Percentiles rank a stretch among this genome's conserved stretches.
phyloP scores from a whole-genome alignment of 768 basidiomycete species.

The Lentinula lateritia region DNA sequence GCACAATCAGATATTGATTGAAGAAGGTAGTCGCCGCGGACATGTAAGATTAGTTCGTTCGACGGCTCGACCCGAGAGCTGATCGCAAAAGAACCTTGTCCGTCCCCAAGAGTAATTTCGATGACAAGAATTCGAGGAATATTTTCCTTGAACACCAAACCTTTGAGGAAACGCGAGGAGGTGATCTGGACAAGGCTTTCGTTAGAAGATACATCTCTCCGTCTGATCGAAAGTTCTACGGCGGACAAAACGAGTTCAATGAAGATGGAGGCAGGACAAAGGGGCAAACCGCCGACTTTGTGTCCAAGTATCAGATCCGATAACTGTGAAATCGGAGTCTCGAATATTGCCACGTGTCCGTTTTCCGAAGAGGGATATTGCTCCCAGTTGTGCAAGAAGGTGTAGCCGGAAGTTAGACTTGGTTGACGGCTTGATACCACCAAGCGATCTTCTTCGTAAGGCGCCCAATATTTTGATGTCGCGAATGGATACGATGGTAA shows the following conservation, averaged over 20 bases:
- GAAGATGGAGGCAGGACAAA: slow-evolving; percentile 67
- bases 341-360: slow-evolving; percentile 38
- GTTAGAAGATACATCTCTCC: slow-evolving; percentile 24
- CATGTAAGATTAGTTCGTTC: slow-evolving; percentile 32
- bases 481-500: slow-evolving; percentile 65
- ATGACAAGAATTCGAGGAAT: slow-evolving; percentile 29
- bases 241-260: slow-evolving; percentile 50
- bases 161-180: slow-evolving; percentile 42
- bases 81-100: slow-evolving; percentile 40
- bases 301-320: slow-evolving; percentile 49
- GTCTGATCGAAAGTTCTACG: slow-evolving; percentile 28
- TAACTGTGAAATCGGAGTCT: slow-evolving; percentile 43
- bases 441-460: slow-evolving; percentile 27
- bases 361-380: slow-evolving; percentile 35
- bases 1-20: slow-evolving; percentile 23
- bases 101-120: slow-evolving; percentile 29
- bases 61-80: slow-evolving; percentile 30
- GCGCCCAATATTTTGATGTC: slow-evolving; percentile 51
- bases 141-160: slow-evolving; percentile 41
- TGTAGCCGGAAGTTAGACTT: slow-evolving; percentile 18
- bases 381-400: slow-evolving; percentile 30
- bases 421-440: background rate
- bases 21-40: slow-evolving; percentile 40
- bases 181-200: slow-evolving; percentile 30
- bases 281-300: slow-evolving; percentile 44